Evolutionary conservation across 768 basidiomycete species (phyloP), one percentile per base, ranked within the genome.

Genomic region (Rhodotorula sphaerocarpa): DNA sequence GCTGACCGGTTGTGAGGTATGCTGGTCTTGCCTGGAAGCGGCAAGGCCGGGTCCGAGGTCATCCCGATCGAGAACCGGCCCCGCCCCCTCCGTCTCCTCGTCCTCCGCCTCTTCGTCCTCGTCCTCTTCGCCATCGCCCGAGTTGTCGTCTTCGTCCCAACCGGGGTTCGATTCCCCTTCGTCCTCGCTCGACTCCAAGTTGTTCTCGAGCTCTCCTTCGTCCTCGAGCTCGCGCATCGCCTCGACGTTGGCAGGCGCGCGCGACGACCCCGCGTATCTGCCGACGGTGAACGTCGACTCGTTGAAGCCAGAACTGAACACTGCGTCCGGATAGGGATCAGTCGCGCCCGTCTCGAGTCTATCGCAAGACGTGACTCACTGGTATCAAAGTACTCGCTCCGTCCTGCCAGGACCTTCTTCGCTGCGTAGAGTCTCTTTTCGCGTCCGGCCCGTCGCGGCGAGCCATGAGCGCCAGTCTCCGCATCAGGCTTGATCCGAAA

Each of bases 321-420:
- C 68, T 59, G 60, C 41, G 10, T 1, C 9, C 4, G 18, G 0
- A 7, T 7, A 27, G 41, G 39, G 20, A 27, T 46, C n/a, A 23
- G 16, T 31, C 20, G n/a, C 2, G 36, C n/a, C 3, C 3, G 27
- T 15, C 30, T 20, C 5, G 2, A 23, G 31, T 36, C 27, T 34
- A 21, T 9, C 18, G 18, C 3, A n/a, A n/a, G 27, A 43, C 33
- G 16, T 7, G 36, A 50, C 60, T 39, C 44, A 63, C 64, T 66
- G 28, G 30, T 53, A 23, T 63, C 48, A 51, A 77, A 76, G 61
- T 77, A 76, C 25, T 76, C 76, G 53, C 73, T 72, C 30, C 77
- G 61, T 20, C 66, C 65, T 1, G 60, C 59, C 14, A 78, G 66
- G 23, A 78, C 65, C 65, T 76, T 77, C 69, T 75, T 75, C 39